Conservation (phyloP, 1,284 basidiomycete species). For the Trametes polyzona region DNA sequence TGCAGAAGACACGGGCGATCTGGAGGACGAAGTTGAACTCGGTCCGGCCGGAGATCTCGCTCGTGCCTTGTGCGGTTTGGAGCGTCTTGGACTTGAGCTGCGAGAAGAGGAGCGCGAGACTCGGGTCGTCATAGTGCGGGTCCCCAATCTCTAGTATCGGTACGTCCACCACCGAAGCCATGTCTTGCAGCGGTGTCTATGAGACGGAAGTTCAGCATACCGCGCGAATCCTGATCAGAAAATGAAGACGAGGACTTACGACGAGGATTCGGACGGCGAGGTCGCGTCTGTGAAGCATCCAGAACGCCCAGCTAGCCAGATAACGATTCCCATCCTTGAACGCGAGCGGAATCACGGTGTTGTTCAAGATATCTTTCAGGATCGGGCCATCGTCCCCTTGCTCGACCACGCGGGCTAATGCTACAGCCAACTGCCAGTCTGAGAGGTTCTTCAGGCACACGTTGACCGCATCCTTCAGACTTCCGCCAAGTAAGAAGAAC, state of each 20-base stretch:
- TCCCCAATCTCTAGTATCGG: slow-evolving; percentile 72
- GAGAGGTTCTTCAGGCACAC: slow-evolving; percentile 88
- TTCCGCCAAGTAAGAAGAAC: slow-evolving; percentile 93
- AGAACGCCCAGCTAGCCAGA: slow-evolving; percentile 98
- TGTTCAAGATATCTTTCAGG: slow-evolving; percentile 69
- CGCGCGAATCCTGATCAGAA: background rate
- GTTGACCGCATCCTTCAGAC: slow-evolving; percentile 89
- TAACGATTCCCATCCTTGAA: slow-evolving; percentile 89
- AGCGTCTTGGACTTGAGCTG: slow-evolving; percentile 88
- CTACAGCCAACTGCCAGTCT: slow-evolving; percentile 91
- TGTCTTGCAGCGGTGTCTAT: slow-evolving; percentile 79
- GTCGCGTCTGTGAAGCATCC: slow-evolving; percentile 85
- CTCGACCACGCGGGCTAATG: slow-evolving; percentile 85
- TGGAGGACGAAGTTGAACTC: slow-evolving; percentile 96
- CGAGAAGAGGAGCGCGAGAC: slow-evolving; percentile 88
- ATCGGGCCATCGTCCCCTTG: slow-evolving; percentile 83
- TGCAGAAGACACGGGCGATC: slow-evolving; percentile 87
- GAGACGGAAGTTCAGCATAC: background rate
- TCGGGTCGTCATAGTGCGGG: slow-evolving; percentile 90
- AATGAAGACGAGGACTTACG: slow-evolving; percentile 46
- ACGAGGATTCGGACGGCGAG: slow-evolving; percentile 84
- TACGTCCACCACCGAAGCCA: slow-evolving; percentile 60
- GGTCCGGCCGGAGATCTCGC: slow-evolving; percentile 82
- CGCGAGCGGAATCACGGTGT: slow-evolving; percentile 81
- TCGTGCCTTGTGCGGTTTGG: slow-evolving; percentile 90